Base-by-base conservation (phyloP, 805 yeast species). In the Ogataea parapolymorpha region DNA sequence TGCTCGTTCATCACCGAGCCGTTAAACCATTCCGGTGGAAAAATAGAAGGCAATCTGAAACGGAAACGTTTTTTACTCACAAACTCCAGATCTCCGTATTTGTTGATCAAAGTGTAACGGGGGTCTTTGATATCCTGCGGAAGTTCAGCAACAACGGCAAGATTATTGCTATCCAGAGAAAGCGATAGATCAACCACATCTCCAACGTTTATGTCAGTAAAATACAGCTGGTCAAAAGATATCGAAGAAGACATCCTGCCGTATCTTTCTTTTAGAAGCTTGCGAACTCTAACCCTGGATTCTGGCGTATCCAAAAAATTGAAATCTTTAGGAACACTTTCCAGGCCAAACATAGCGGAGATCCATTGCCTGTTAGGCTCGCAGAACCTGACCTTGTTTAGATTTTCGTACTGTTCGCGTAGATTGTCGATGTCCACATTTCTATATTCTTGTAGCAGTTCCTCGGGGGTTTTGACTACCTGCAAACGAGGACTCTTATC, bases 181-280 rank as follows among this genome's bases (percentile, higher is more conserved):
- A 65, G 60, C 11, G 66, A 63, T 13, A 82, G 55, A 13, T 79
- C 74, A 4, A 82, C 88, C 34, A 82, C 63, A 58, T 84, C 90
- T 33, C 91, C 90, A 3, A 79, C 63, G 6, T 65, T 48, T 12
- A 79, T 34, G 32, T 59, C 63, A 2, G 34, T 39, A 25, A 48
- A 53, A 28, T 59, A 56, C 5, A 62, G 39, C 25, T 56, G 57
- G 14, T 42, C 18, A 31, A 59, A 50, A 2, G 29, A 25, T 5
- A 55, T 39, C 6, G 20, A 16, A 6, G 15, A 11, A 9, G 32
- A 32, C 7, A 38, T 29, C 3, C 24, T 27, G 5, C 52, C 52
- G 6, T 23, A 30, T 28, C 29, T 34, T 5, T 39, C 23, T n/a
- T 22, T 26, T 16, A 51, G 24, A 15, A 31, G 22, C 4, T 30